A percentile compares a stretch with the other conserved stretches of the same genome.
Evolutionary conservation across 2,329 filamentous ascomycete species (phyloP).

Genomic region (Monosporascus ibericus): DNA sequence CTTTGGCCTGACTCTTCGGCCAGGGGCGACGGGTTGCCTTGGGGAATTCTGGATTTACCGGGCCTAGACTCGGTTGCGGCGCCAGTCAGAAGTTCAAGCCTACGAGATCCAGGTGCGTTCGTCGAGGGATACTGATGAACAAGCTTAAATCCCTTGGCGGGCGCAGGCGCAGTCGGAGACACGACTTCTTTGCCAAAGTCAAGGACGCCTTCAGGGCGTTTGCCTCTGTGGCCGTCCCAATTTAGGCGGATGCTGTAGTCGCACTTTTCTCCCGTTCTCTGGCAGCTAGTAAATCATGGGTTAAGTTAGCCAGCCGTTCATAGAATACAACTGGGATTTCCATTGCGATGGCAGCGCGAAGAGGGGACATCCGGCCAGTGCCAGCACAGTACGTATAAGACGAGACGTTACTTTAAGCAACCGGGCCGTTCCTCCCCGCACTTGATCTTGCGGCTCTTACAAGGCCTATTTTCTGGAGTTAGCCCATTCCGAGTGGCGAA

Average conservation of each 20-base stretch:
- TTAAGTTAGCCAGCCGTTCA: neutral
- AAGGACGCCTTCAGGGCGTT: slow-evolving; percentile 37
- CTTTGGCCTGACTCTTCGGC: slow-evolving; percentile 12
- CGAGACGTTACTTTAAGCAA: slow-evolving; percentile 52
- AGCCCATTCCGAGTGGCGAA: neutral
- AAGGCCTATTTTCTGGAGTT: slow-evolving; percentile 50
- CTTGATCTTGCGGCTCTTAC: slow-evolving; percentile 74
- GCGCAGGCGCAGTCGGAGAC: slow-evolving; percentile 17
- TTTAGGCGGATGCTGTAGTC: slow-evolving; percentile 78
- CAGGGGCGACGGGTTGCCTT: slow-evolving; percentile 11
- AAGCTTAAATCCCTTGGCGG: slow-evolving; percentile 28
- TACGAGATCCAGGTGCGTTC: slow-evolving; percentile 19
- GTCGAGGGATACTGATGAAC: slow-evolving; percentile 28
- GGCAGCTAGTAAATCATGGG: slow-evolving; percentile 41
- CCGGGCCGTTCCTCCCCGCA: slow-evolving; percentile 72
- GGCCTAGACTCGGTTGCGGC: slow-evolving; percentile 13
- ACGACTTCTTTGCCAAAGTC: slow-evolving; percentile 19
- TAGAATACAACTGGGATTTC: no score
- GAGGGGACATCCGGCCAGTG: no score
- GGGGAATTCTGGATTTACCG: slow-evolving; percentile 9
- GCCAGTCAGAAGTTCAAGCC: slow-evolving; percentile 23
- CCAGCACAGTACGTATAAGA: no score
- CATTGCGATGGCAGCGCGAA: no score
- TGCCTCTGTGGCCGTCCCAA: slow-evolving; percentile 68
- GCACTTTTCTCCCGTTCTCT: slow-evolving; percentile 64